Evolutionary conservation across 441 rosid genomes (phyloP), one percentile per base, ranked within the genome.

Genomic region (Jatropha podagrica): DNA sequence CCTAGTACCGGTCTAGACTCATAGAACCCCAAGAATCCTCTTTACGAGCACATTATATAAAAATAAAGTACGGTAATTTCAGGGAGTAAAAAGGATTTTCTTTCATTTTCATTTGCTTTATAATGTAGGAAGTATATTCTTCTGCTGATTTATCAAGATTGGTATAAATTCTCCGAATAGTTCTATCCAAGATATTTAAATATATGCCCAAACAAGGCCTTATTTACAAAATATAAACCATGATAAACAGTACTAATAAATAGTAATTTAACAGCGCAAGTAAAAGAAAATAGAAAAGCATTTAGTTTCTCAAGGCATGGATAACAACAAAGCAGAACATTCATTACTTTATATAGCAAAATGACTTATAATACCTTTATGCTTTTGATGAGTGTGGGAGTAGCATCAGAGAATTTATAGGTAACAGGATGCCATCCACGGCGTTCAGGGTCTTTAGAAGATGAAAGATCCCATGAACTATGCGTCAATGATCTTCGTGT

Each of bases 371-470:
- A n/a, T 89, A 96, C 99, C 98, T 89, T 93, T 73, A 96, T 96
- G 63, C 91, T 91, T 79, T 90, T 81, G 72, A 96, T 61, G 61
- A 96, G 92, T 75, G 15, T 52, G 38, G 89, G 89, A 81, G 96
- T 90, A 61, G 99, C 98, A 83, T 96, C 99, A 42, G 95, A 84
- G 82, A 79, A 89, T 86, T 96, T 96, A 74, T 96, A 93, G 63
- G 93, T 90, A 72, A 87, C 85, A 73, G 98, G 99, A 85, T 96
- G 99, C 99, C 99, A 96, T 75, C 98, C 98, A 27, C 94, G 97
- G 76, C 98, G 98, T 71, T 88, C 85, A n/a, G 86, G 95, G 63
- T 91, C 91, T 82, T 85, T 90, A 17, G 97, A 81, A 69, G 98
- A 88, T 26, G 97, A 85, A 76, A 87, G 86, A 79, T 96, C 99